Evolutionary conservation across 768 basidiomycete species (phyloP), one percentile per base, ranked within the genome.

Genomic region (Scleroderma citrinum): DNA sequence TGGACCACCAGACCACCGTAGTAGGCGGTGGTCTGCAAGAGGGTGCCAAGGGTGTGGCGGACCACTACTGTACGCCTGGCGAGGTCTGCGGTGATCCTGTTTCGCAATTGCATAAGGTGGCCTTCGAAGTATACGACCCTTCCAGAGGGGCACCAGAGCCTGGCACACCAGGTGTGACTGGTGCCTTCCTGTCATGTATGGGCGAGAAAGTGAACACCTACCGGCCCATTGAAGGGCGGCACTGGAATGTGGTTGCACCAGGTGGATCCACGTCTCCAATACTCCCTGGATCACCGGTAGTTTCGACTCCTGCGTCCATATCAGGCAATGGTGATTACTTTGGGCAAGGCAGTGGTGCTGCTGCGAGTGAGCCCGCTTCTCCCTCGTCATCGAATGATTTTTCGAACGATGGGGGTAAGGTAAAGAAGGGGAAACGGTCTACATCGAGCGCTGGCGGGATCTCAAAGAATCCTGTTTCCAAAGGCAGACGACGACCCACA

Each of bases 11-110:
- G 56, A 91, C 89, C 2, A 88, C 82, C 7, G 92, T 87, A 32
- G 86, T 94, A 36, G 95, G 94, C 38, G 92, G 91, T 36, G 88
- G 88, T n/a, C 75, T 88, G 20, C 84, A 88, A 63, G 91, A 94
- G 56, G 89, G 90, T 45, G 83, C 84, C 42, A 92, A 92, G 66
- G 81, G 85, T 46, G 82, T 90, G 29, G 82, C 87, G 16, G 87
- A 92, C 61, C 84, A 87, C 56, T 90, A 82, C 62, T 92, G 89
- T 60, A 67, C 81, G 1, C 80, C 82, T 6, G 90, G 91, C 21
- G 94, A 97, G 66, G 84, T 87, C 4, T 89, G 89, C 54, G 92
- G 92, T 2, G 94, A 97, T 60, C 87, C 92, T 13, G 93, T 98
- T 37, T 92, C 92, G 19, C 94, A 97, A 61, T 75, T 96, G 48